These are phyloP conservation scores for Rubroboletus satanas DNA, from an alignment of 768 basidiomycete genomes.

Conservation along the genomic window DNA sequence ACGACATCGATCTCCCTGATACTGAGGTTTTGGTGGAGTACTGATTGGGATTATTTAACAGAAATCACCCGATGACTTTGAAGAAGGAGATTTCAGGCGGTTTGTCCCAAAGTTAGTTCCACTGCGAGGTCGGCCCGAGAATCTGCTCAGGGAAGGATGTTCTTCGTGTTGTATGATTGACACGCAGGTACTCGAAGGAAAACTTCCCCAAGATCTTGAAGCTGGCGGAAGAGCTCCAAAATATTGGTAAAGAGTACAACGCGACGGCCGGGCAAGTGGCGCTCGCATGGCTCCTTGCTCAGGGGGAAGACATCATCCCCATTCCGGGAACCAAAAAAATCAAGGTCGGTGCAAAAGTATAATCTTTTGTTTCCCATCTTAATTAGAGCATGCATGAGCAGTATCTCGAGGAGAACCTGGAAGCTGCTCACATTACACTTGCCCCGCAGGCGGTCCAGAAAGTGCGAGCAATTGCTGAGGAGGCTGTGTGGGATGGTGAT, in stretches of 20 bases:
- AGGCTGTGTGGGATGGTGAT: slow-evolving; percentile 26
- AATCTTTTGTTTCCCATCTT: neutral
- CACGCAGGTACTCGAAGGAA: slow-evolving; percentile 32
- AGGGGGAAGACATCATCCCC: slow-evolving; percentile 37
- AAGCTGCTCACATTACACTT: slow-evolving; percentile 34
- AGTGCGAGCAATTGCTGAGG: slow-evolving; percentile 35
- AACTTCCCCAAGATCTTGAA: slow-evolving; percentile 46
- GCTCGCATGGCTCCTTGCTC: slow-evolving; percentile 40
- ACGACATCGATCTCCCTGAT: too few species aligned
- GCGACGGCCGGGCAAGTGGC: slow-evolving; percentile 39
- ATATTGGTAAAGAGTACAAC: slow-evolving; percentile 32
- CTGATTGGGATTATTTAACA: neutral
- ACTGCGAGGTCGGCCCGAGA: slow-evolving; percentile 12
- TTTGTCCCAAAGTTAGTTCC: slow-evolving; percentile 21
- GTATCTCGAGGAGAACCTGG: slow-evolving; percentile 47
- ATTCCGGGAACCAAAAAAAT: slow-evolving; percentile 41
- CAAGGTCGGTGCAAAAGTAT: slow-evolving; percentile 16
- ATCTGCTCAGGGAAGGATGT: neutral
- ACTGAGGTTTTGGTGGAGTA: too few species aligned
- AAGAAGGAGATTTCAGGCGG: slow-evolving; percentile 26
- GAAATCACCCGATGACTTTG: slow-evolving; percentile 35
- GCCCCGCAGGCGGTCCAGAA: slow-evolving; percentile 35
- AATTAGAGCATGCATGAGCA: slow-evolving; percentile 4
- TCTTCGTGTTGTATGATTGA: neutral
- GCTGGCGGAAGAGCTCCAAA: slow-evolving; percentile 32